phyloP scores from a whole-genome alignment of 148 eudicot genomes.

The Fallopia convolvulus region DNA sequence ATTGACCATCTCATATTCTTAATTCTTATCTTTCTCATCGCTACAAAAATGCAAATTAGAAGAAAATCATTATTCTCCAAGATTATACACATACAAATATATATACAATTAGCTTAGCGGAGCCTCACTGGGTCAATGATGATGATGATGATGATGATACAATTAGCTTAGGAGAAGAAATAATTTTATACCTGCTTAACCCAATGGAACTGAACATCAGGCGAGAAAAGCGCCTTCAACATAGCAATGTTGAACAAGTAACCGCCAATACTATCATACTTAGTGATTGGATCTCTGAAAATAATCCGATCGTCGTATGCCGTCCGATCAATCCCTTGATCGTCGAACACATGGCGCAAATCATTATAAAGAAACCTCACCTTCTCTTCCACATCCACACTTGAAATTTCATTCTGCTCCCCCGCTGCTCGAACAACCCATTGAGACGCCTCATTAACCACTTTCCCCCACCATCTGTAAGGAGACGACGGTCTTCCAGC shows the following conservation, averaged over 20 bases:
- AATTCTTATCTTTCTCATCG: not conserved
- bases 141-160: too few relatives aligned
- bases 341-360: constrained; percentile 83
- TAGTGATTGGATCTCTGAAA: constrained; percentile 89
- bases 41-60: not conserved
- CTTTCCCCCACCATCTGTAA: not conserved
- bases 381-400: constrained; percentile 32
- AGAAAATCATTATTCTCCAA: too few relatives aligned
- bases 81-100: too few relatives aligned
- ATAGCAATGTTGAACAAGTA: constrained; percentile 73
- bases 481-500: not conserved
- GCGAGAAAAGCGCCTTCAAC: constrained; percentile 58
- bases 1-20: not conserved
- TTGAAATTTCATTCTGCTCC: constrained; percentile 19
- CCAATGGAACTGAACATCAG: constrained; percentile 74
- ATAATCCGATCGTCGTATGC: constrained; percentile 80
- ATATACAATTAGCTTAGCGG: not conserved
- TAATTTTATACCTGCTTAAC: constrained; percentile 54
- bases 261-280: constrained; percentile 64
- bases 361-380: constrained; percentile 77
- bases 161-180: not conserved
- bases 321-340: constrained; percentile 78
- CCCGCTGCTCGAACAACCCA: constrained; percentile 36
- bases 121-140: too few relatives aligned
- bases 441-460: constrained; percentile 2